These are phyloP conservation scores for Camellia japonica DNA, from an alignment of 148 eudicot genomes.

Conservation along the genomic window DNA sequence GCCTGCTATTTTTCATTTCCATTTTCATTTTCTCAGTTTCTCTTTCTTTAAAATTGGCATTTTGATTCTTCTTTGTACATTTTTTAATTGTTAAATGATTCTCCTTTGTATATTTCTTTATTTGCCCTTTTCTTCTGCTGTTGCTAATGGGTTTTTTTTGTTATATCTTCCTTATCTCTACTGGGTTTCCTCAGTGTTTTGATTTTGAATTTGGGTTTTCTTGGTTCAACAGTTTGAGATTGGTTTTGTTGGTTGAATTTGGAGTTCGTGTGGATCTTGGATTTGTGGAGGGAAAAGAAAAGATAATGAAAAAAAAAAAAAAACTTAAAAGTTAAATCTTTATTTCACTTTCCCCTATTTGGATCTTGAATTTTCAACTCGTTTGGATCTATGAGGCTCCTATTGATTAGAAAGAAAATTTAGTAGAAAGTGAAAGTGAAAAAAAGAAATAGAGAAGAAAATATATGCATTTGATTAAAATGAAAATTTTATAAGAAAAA, in stretches of 20 bases:
- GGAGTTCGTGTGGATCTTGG: not conserved
- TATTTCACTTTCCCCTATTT: too few species aligned
- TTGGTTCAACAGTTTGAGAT: not conserved
- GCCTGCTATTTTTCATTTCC: slow-evolving; percentile 14
- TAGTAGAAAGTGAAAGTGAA: too few species aligned
- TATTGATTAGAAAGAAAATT: too few species aligned
- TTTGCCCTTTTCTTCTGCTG: not conserved
- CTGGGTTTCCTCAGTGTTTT: not conserved
- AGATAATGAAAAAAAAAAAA: not conserved
- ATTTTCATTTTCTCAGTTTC: not conserved
- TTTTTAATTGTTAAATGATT: not conserved
- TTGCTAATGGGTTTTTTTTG: not conserved
- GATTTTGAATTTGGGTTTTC: slow-evolving; percentile 1
- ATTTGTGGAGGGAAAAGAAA: too few species aligned
- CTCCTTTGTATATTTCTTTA: not conserved
- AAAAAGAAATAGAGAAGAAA: too few species aligned
- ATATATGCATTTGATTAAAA: too few species aligned
- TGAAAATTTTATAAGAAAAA: too few species aligned
- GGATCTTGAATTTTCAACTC: too few species aligned
- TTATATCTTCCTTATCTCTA: not conserved
- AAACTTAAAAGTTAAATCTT: not conserved
- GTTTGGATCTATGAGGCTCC: too few species aligned
- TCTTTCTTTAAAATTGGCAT: not conserved
- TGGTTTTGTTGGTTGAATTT: not conserved
- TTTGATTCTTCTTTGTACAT: not conserved